These are phyloP conservation scores for Leccinum variicolor DNA, from an alignment of 768 basidiomycete genomes.

Conservation along the genomic window DNA sequence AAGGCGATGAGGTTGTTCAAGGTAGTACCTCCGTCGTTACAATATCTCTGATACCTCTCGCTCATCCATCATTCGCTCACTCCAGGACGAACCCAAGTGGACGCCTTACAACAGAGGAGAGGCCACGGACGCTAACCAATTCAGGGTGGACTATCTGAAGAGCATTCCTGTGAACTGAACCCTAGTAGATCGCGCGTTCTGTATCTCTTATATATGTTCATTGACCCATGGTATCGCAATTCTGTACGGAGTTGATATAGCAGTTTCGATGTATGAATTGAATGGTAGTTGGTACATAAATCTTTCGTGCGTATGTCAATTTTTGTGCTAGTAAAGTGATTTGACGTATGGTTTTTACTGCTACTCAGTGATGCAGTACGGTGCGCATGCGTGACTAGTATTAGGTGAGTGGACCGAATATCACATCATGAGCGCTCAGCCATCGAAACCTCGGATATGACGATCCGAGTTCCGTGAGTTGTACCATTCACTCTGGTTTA, in stretches of 20 bases:
- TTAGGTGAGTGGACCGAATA: too few species aligned
- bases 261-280: not conserved
- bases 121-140: conserved; percentile 62
- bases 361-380: too few species aligned
- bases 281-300: too few species aligned
- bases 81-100: conserved; percentile 91
- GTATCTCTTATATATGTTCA: not conserved
- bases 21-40: conserved; percentile 36
- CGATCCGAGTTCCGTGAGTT: not conserved
- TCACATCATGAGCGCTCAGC: too few species aligned
- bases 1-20: conserved; percentile 84
- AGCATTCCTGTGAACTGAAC: conserved; percentile 38
- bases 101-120: conserved; percentile 63
- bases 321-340: too few species aligned
- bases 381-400: too few species aligned
- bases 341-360: too few species aligned
- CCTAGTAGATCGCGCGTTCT: not conserved
- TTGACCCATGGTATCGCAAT: not conserved
- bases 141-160: conserved; percentile 59
- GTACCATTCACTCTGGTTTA: not conserved
- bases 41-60: not conserved
- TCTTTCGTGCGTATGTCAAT: too few species aligned
- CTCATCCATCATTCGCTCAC: not conserved
- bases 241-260: not conserved
- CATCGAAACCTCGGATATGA: not conserved